A percentile compares a stretch with the other conserved stretches of the same genome.
These are phyloP conservation scores for Exophiala sp. DNA, from an alignment of 2,329 filamentous ascomycete species.

Conservation along the genomic window DNA sequence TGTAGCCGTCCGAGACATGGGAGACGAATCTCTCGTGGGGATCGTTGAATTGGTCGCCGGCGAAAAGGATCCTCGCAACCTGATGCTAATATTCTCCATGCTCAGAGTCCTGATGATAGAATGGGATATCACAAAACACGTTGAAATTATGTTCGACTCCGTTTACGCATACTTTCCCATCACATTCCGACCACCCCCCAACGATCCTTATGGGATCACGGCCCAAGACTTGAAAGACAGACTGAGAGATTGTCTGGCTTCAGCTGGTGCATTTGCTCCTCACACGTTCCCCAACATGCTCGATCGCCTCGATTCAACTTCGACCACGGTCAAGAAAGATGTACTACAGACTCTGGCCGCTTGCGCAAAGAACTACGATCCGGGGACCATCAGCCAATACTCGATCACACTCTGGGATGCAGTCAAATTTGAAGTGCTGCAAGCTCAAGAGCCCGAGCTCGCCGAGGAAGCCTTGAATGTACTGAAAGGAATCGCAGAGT, in stretches of 20 bases:
- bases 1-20: constrained; percentile 53
- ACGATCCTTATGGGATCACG: constrained; percentile 67
- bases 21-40: constrained; percentile 58
- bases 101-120: constrained; percentile 65
- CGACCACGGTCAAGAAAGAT: constrained; percentile 66
- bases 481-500: constrained; percentile 53
- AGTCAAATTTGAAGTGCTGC: constrained; percentile 66
- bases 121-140: constrained; percentile 61
- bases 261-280: constrained; percentile 61
- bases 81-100: constrained; percentile 68
- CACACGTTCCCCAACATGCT: constrained; percentile 64
- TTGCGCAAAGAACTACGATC: constrained; percentile 58
- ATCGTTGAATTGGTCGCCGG: constrained; percentile 64
- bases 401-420: constrained; percentile 66
- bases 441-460: constrained; percentile 63
- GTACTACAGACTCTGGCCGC: constrained; percentile 61
- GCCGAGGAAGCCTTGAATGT: constrained; percentile 57
- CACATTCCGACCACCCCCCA: constrained; percentile 65
- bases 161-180: constrained; percentile 72
- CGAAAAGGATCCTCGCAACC: constrained; percentile 66
- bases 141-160: constrained; percentile 62
- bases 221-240: constrained; percentile 65
- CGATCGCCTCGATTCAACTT: constrained; percentile 67
- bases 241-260: constrained; percentile 61
- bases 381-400: constrained; percentile 58